Percentiles rank a stretch among this genome's conserved stretches.
Conservation (phyloP, 768 basidiomycete species). For the Termitomyces sp. region DNA sequence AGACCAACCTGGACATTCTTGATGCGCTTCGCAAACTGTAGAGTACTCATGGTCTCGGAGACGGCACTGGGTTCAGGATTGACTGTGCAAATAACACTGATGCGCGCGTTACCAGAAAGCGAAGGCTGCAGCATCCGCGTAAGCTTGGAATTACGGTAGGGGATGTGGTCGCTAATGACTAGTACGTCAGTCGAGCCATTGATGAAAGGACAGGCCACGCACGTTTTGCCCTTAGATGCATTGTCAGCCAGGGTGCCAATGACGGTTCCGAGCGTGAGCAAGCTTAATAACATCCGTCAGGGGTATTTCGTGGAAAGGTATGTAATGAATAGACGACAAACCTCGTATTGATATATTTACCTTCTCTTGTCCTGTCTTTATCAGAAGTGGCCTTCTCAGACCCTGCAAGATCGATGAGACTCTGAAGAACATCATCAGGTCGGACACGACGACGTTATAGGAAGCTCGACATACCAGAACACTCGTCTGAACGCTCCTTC, state of each 20-base stretch:
- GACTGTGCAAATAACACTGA: constrained; percentile 94
- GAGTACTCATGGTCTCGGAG: constrained; percentile 80
- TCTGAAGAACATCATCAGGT: constrained; percentile 36
- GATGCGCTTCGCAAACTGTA: constrained; percentile 87
- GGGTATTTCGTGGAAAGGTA: not conserved
- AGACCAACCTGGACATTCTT: constrained; percentile 74
- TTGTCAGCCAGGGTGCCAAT: constrained; percentile 92
- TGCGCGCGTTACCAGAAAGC: constrained; percentile 89
- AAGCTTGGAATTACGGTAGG: constrained; percentile 93
- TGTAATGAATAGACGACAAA: constrained; percentile 14
- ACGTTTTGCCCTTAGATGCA: constrained; percentile 69
- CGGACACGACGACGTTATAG: not conserved
- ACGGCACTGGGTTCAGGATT: constrained; percentile 80
- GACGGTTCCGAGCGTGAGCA: constrained; percentile 89
- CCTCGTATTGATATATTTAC: constrained; percentile 95
- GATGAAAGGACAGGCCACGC: constrained; percentile 10
- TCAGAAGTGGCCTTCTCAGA: constrained; percentile 95
- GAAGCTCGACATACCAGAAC: constrained; percentile 48
- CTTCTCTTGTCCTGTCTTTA: constrained; percentile 93
- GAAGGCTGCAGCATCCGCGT: constrained; percentile 94
- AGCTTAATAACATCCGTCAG: constrained; percentile 33
- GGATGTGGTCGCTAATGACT: constrained; percentile 70
- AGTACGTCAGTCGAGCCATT: not conserved
- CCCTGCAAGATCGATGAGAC: constrained; percentile 92
- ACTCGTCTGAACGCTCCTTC: constrained; percentile 72